These are phyloP conservation scores for Lodderomyces margitis DNA, from an alignment of 1,139 yeast genomes.

Conservation along the genomic window DNA sequence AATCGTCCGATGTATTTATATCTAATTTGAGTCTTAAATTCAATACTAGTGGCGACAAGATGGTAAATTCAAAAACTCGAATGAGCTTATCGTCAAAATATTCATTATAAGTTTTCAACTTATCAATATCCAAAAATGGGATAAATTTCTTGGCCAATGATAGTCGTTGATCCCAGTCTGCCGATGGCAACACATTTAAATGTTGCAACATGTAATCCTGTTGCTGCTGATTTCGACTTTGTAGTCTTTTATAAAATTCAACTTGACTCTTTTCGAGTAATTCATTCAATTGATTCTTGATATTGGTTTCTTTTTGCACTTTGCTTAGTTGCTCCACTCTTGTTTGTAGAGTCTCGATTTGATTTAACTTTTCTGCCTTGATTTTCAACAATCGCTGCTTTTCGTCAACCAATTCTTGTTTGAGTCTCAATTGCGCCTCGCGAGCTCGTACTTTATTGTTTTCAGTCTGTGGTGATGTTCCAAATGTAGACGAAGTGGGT, in stretches of 20 bases:
- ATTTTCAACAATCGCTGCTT: conserved; percentile 23
- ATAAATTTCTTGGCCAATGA: conserved; percentile 26
- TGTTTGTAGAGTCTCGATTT: conserved; percentile 23
- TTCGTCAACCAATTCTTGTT: conserved; percentile 16
- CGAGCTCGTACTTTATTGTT: not conserved
- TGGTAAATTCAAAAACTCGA: conserved; percentile 22
- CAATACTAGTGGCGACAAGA: conserved; percentile 26
- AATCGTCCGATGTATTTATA: conserved; percentile 20
- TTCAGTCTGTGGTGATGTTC: not conserved
- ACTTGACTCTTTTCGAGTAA: conserved; percentile 25
- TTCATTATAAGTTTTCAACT: conserved; percentile 16
- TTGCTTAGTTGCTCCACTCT: conserved; percentile 20
- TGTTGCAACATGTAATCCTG: conserved; percentile 21
- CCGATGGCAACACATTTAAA: conserved; percentile 37
- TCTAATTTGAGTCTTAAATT: conserved; percentile 19
- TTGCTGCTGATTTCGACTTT: conserved; percentile 19
- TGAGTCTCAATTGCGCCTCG: conserved; percentile 6
- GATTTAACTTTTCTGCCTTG: conserved; percentile 19
- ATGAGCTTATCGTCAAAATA: conserved; percentile 13
- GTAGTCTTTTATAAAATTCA: conserved; percentile 16
- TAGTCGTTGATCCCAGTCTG: conserved; percentile 34
- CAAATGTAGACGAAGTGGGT: not conserved
- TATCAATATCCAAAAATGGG: conserved; percentile 26
- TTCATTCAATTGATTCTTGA: conserved; percentile 19
- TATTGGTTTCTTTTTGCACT: conserved; percentile 15